phyloP scores from a whole-genome alignment of 495 filamentous ascomycete genomes.

The Margaritispora aquatica region DNA sequence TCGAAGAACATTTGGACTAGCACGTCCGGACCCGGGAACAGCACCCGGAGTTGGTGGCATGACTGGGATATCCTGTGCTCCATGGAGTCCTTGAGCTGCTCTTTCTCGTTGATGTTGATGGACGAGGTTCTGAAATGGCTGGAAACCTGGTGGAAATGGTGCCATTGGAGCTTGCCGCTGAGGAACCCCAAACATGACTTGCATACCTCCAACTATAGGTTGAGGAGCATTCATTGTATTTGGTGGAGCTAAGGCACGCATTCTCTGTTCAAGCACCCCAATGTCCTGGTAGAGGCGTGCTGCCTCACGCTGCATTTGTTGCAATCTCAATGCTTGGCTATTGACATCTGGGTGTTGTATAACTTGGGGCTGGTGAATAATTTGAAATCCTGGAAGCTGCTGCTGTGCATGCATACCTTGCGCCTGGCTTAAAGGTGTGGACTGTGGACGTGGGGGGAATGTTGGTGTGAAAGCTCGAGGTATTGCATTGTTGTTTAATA shows the following conservation, averaged over 20 bases:
- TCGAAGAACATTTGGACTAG: slow-evolving; percentile 26
- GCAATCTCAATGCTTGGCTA: slow-evolving; percentile 19
- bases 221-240: background rate
- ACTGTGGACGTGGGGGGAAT: slow-evolving; percentile 10
- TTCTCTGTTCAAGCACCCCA: slow-evolving; percentile 14
- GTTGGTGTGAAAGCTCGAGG: slow-evolving; percentile 9
- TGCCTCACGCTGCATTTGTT: slow-evolving; percentile 19
- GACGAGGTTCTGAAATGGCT: slow-evolving; percentile 28
- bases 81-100: slow-evolving; percentile 19
- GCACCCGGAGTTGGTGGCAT: background rate
- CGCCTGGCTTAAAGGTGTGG: slow-evolving; percentile 12
- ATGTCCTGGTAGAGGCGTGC: slow-evolving; percentile 22
- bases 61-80: slow-evolving; percentile 12
- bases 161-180: background rate
- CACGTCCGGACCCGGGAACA: slow-evolving; percentile 16
- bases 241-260: slow-evolving; percentile 13
- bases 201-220: background rate
- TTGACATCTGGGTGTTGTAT: slow-evolving; percentile 14
- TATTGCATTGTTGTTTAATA: background rate
- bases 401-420: slow-evolving; percentile 22
- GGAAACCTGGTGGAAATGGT: slow-evolving; percentile 21
- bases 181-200: background rate
- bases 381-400: slow-evolving; percentile 21
- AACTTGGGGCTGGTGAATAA: slow-evolving; percentile 16
- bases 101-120: slow-evolving; percentile 36